Base-by-base conservation (phyloP, 169 alveolate species). In the Plasmodium cynomolgi region DNA sequence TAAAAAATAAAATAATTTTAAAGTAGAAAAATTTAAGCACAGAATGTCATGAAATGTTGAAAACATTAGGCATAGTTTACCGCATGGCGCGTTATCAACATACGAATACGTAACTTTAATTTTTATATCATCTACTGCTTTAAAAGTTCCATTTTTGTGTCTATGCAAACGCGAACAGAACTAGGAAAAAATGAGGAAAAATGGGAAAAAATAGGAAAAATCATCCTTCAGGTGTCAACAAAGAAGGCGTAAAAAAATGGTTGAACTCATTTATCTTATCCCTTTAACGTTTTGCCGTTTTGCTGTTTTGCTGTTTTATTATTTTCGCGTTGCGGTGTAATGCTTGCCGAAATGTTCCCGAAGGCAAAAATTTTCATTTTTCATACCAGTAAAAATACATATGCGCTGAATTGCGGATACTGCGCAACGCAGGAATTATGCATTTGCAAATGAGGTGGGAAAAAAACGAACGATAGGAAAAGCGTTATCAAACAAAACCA, bases 61-160 rank as follows among this genome's bases (percentile, higher is more conserved):
- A 50, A 50, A 50, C 62, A 17, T 50, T 50, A 23, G 23, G 62
- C 6, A 50, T 50, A 50, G 62, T 50, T 50, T 13, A 50, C 62
- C 62, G 62, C 62, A 68, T 68, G 77, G 37, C 31, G 34, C 37
- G 34, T 68, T 68, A 68, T 26, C 15, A 68, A 68, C 77, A 68
- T 29, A 6, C n/a, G 39, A 68, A 68, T 68, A 13, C 7, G n/a
- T 68, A 13, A 26, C 41, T 6, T 68, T 23, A 23, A 68, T 23
- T 20, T 26, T 68, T 68, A 68, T 26, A 23, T 23, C 77, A 68
- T 6, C 39, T 23, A 20, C 77, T 20, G 37, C n/a, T 68, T 68
- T 68, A 68, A 20, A 68, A 68, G 77, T 68, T 20, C 77, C 77
- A 68, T 68, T 68, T 68, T 68, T 68, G 77, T 68, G 77, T 68